Evolutionary conservation across 2,329 filamentous ascomycete genomes (phyloP).

Genomic region (Fusarium avenaceum): DNA sequence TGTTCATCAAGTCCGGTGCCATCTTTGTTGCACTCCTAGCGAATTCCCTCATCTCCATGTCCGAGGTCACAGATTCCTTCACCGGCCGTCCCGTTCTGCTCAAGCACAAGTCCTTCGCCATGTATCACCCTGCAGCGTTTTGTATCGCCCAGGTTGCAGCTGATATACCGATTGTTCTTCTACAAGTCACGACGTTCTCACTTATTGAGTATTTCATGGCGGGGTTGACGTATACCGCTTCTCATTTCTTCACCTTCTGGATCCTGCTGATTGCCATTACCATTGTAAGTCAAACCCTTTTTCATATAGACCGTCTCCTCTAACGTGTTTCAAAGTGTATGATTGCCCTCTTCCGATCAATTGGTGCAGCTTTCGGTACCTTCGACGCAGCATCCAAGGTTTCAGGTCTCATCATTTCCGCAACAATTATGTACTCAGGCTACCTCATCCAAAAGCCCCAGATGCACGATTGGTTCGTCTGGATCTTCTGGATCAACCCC

Average conservation of each 20-base stretch:
- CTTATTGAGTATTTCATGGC: slow-evolving; percentile 75
- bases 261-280: slow-evolving; percentile 64
- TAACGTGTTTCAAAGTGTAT: slow-evolving; percentile 57
- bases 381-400: slow-evolving; percentile 73
- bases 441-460: slow-evolving; percentile 72
- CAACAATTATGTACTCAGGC: slow-evolving; percentile 72
- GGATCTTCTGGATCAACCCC: slow-evolving; percentile 76
- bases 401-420: slow-evolving; percentile 64
- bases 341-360: slow-evolving; percentile 69
- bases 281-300: slow-evolving; percentile 57
- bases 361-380: slow-evolving; percentile 67
- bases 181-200: slow-evolving; percentile 71
- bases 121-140: slow-evolving; percentile 70
- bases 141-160: slow-evolving; percentile 69
- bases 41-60: slow-evolving; percentile 73
- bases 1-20: slow-evolving; percentile 74
- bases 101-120: slow-evolving; percentile 70
- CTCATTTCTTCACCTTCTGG: slow-evolving; percentile 74
- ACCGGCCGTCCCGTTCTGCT: slow-evolving; percentile 69
- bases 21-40: slow-evolving; percentile 75
- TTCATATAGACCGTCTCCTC: rapidly evolving
- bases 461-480: slow-evolving; percentile 74
- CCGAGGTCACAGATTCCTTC: slow-evolving; percentile 75
- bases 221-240: slow-evolving; percentile 64
- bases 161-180: slow-evolving; percentile 67